Percentiles rank a stretch among this genome's conserved stretches.
phyloP scores from a whole-genome alignment of 768 basidiomycete species.

The Suillus plorans region DNA sequence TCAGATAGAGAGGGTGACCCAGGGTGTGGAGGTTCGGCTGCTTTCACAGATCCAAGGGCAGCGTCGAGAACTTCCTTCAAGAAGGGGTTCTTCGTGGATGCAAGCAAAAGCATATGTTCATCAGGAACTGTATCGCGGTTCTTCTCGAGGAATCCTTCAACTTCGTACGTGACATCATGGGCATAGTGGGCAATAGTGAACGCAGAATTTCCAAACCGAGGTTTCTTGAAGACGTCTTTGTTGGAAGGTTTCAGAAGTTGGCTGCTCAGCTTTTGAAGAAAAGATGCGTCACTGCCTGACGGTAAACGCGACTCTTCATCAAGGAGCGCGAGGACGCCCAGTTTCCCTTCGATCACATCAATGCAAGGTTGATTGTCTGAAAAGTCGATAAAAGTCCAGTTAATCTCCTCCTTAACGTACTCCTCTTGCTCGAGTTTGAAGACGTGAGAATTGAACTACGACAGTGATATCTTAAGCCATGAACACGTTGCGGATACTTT shows the following conservation, averaged over 20 bases:
- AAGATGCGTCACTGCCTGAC: conserved; percentile 87
- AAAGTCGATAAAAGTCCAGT: conserved; percentile 99
- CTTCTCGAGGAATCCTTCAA: conserved; percentile 98
- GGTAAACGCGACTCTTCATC: conserved; percentile 99
- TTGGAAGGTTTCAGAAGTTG: conserved; percentile 85
- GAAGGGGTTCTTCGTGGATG: conserved; percentile 86
- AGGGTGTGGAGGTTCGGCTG: conserved; percentile 66
- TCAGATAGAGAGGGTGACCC: conserved; percentile 78
- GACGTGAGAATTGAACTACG: conserved; percentile 96
- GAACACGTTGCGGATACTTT: conserved; percentile 5
- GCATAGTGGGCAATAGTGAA: conserved; percentile 99
- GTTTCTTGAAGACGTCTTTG: conserved; percentile 94
- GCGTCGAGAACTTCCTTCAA: conserved; percentile 93
- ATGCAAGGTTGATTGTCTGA: conserved; percentile 99
- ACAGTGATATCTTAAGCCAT: conserved; percentile 15
- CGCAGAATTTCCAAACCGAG: conserved; percentile 95
- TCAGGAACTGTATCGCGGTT: conserved; percentile 99
- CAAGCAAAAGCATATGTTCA: conserved; percentile 90
- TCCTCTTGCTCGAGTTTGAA: conserved; percentile 99
- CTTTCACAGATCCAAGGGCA: conserved; percentile 73
- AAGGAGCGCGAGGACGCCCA: conserved; percentile 90
- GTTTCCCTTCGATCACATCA: conserved; percentile 95
- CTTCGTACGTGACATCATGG: conserved; percentile 96
- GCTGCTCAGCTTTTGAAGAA: conserved; percentile 87
- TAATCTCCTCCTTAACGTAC: conserved; percentile 97